These are phyloP conservation scores for Carnegiea gigantea DNA, from an alignment of 179 eudicot species.

Conservation along the genomic window DNA sequence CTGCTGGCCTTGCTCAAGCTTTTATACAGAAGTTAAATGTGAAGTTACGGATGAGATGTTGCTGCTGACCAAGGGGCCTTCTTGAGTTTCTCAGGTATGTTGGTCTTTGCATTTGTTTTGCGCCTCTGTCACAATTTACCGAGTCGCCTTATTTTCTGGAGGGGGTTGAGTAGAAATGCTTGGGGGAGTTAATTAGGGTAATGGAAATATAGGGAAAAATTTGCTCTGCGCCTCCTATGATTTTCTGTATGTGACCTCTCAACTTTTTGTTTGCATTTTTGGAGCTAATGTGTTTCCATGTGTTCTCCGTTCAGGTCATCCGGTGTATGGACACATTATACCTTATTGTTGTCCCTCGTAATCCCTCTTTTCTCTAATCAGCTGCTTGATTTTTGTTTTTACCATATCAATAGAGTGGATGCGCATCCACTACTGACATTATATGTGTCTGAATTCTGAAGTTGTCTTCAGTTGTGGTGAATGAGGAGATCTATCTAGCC, in stretches of 20 bases:
- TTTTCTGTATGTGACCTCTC: background rate
- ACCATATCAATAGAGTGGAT: background rate
- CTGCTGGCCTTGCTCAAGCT: background rate
- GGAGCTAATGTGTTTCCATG: background rate
- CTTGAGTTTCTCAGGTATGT: background rate
- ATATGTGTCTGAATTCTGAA: too few species aligned
- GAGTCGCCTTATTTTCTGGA: background rate
- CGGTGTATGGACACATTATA: background rate
- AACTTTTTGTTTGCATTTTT: background rate
- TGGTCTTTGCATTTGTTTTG: background rate
- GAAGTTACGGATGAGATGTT: too few species aligned
- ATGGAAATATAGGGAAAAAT: background rate
- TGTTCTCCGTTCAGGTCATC: background rate
- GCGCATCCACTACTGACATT: background rate
- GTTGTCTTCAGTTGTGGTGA: too few species aligned
- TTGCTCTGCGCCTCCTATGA: background rate
- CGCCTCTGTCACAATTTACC: background rate
- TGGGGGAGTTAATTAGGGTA: background rate
- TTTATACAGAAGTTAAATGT: background rate
- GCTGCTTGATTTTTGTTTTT: background rate
- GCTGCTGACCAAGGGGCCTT: background rate
- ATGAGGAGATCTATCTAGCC: too few species aligned
- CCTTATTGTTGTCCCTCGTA: background rate
- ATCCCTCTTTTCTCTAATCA: background rate
- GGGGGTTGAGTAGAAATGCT: background rate